Evolutionary conservation across 352 stramenopile species (phyloP).

Genomic region (Globisporangium mamillatum): DNA sequence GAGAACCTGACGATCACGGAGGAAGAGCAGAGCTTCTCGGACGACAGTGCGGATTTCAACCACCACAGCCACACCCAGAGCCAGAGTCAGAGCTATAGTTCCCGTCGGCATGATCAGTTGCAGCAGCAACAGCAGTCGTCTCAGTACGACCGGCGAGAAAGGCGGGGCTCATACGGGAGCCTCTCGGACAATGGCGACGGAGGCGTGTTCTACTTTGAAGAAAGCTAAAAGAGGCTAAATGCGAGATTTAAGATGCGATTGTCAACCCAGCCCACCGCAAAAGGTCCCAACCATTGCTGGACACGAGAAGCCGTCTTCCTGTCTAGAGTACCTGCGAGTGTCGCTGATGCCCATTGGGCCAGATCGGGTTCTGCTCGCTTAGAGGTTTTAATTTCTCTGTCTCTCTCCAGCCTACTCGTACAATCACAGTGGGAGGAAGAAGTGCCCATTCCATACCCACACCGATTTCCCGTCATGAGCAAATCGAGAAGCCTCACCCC

Average conservation of each 20-base stretch:
- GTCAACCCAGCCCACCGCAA: too few relatives aligned
- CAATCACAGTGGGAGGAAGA: too few relatives aligned
- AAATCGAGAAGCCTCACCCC: too few relatives aligned
- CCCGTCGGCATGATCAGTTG: conserved; percentile 17
- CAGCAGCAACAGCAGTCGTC: conserved; percentile 17
- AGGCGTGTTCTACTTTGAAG: conserved; percentile 77
- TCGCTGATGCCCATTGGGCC: too few relatives aligned
- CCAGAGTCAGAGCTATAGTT: conserved; percentile 15
- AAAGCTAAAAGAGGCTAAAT: conserved; percentile 32
- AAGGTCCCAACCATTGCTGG: too few relatives aligned
- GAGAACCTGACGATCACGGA: conserved; percentile 16
- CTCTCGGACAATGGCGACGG: conserved; percentile 46
- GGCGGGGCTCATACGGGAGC: conserved; percentile 51
- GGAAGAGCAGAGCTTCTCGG: conserved; percentile 16
- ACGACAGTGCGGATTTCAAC: conserved; percentile 21
- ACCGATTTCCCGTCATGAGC: too few relatives aligned
- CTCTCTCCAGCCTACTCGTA: too few relatives aligned
- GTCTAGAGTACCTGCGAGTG: too few relatives aligned
- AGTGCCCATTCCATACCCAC: too few relatives aligned
- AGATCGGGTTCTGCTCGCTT: too few relatives aligned
- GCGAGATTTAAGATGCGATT: background rate
- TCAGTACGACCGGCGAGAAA: conserved; percentile 30
- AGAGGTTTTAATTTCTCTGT: too few relatives aligned
- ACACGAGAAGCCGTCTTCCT: too few relatives aligned
- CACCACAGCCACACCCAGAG: conserved; percentile 15